These are phyloP conservation scores for Trichopus zeylanicus DNA, from an alignment of 116 monocot species.

Conservation along the genomic window DNA sequence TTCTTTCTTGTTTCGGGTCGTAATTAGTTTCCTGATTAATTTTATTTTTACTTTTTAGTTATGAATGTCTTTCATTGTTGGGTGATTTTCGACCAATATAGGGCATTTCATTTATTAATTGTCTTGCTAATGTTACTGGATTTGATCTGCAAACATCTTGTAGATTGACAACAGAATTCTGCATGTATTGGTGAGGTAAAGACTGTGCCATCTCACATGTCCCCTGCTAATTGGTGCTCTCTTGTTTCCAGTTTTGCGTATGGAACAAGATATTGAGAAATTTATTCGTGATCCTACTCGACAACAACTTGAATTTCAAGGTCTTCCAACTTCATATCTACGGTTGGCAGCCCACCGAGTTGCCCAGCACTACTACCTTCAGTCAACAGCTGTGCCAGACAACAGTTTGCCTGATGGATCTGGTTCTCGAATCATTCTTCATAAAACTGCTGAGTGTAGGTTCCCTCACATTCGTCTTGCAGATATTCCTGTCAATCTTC, in stretches of 20 bases:
- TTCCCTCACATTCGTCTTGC: constrained; percentile 64
- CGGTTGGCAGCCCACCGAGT: constrained; percentile 79
- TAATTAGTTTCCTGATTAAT: no score
- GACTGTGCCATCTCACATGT: no score
- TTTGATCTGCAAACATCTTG: no score
- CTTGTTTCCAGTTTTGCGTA: constrained; percentile 59
- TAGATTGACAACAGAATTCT: no score
- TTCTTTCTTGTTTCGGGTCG: no score
- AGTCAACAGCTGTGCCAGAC: constrained; percentile 64
- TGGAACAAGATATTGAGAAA: constrained; percentile 86
- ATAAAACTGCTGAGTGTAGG: constrained; percentile 44
- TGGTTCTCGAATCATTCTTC: constrained; percentile 63
- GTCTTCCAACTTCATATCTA: constrained; percentile 85
- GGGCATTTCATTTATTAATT: no score
- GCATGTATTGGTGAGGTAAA: no score
- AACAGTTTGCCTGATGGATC: constrained; percentile 62
- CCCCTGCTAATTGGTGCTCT: neutral
- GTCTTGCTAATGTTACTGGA: no score
- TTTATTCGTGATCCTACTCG: constrained; percentile 69
- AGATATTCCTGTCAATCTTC: constrained; percentile 77
- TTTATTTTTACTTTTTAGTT: no score
- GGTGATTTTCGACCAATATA: no score
- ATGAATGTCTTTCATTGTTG: no score
- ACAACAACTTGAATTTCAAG: constrained; percentile 62
- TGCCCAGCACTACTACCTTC: constrained; percentile 84